A percentile compares a stretch with the other conserved stretches of the same genome.
phyloP scores from a whole-genome alignment of 768 basidiomycete genomes.

The Dacryopinax primogenitus region DNA sequence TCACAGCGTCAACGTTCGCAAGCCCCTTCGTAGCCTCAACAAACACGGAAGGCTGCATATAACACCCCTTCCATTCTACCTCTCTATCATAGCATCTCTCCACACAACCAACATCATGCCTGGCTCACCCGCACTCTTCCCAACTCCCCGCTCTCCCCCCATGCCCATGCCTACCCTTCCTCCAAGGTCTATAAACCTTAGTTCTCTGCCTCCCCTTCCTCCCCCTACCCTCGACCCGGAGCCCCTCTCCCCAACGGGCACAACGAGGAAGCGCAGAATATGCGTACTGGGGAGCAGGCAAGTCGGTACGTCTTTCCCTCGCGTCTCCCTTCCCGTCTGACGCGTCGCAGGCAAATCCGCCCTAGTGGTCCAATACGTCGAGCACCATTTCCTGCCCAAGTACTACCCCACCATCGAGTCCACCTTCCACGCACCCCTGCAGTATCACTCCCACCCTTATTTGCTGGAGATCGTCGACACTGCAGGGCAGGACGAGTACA shows the following conservation, averaged over 20 bases:
- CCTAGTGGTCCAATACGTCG: constrained; percentile 82
- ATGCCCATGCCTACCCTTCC: too few species aligned
- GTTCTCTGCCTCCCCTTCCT: not conserved
- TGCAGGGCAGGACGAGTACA: constrained; percentile 96
- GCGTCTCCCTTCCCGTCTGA: not conserved
- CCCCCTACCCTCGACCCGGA: not conserved
- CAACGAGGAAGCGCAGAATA: not conserved
- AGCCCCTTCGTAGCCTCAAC: too few species aligned
- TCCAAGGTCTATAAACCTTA: too few species aligned
- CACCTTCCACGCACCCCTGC: constrained; percentile 72
- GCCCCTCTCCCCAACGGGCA: not conserved
- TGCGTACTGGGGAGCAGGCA: not conserved
- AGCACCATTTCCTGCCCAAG: constrained; percentile 77
- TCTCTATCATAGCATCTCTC: too few species aligned
- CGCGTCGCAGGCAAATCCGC: constrained; percentile 72
- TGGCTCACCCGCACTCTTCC: not conserved
- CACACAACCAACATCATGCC: too few species aligned
- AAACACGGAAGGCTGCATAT: too few species aligned
- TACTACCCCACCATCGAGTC: constrained; percentile 95
- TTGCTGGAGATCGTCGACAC: constrained; percentile 97
- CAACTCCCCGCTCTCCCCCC: not conserved
- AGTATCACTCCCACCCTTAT: constrained; percentile 79
- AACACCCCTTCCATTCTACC: too few species aligned
- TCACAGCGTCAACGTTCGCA: too few species aligned
- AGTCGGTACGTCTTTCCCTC: not conserved